Evolutionary conservation across 75 land plant genomes (phyloP).

Genomic region (Larix kaempferi): DNA sequence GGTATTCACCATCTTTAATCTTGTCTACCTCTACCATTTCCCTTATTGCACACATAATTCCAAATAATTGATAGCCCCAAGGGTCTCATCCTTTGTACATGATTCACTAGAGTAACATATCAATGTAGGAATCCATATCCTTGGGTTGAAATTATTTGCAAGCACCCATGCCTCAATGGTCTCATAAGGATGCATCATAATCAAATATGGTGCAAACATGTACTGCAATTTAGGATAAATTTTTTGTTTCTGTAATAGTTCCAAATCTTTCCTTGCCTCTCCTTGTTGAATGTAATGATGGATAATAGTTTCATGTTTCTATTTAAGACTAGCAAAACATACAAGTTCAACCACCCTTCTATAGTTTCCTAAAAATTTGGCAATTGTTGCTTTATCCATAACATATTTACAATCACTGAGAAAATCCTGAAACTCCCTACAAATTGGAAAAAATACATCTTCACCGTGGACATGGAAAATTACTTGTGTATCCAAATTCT

Average conservation of each 20-base stretch:
- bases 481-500: too few species aligned
- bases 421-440: too few species aligned
- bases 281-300: slow-evolving; percentile 98
- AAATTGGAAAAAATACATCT: too few species aligned
- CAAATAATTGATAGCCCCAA: too few species aligned
- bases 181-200: slow-evolving; percentile 95
- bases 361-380: too few species aligned
- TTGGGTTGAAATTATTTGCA: slow-evolving; percentile 72
- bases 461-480: too few species aligned
- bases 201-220: slow-evolving; percentile 90
- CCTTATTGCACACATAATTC: too few species aligned
- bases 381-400: too few species aligned
- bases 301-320: slow-evolving; percentile 85
- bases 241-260: slow-evolving; percentile 70
- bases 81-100: slow-evolving; percentile 90
- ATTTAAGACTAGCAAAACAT: slow-evolving; percentile 81
- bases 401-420: too few species aligned
- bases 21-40: too few species aligned
- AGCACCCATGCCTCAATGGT: slow-evolving; percentile 95
- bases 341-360: slow-evolving; percentile 95
- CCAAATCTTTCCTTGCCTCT: slow-evolving; percentile 86
- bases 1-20: too few species aligned
- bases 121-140: slow-evolving; percentile 93
- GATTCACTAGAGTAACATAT: slow-evolving; percentile 92
- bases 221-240: slow-evolving; percentile 91